phyloP scores from a whole-genome alignment of 305 asterid species.

The Fraxinus albicans region DNA sequence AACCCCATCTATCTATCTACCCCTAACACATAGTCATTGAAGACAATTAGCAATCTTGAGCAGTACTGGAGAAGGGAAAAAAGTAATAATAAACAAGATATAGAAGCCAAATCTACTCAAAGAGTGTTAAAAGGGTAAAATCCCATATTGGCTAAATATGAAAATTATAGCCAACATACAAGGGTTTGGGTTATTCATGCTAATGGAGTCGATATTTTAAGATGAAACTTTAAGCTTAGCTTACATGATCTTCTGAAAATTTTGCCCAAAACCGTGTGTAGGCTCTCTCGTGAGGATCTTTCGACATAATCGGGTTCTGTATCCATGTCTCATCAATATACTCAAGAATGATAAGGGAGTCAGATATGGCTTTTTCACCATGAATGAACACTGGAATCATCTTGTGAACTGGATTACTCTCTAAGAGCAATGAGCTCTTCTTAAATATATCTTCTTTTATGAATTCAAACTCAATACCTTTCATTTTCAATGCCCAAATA shows the following conservation, averaged over 20 bases:
- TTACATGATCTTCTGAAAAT: slow-evolving; percentile 25
- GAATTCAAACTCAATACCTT: slow-evolving; percentile 10
- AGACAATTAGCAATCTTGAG: not conserved
- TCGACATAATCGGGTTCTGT: slow-evolving; percentile 19
- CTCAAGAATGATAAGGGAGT: slow-evolving; percentile 30
- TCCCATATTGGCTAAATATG: not conserved
- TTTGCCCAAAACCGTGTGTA: slow-evolving; percentile 26
- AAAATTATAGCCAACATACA: not conserved
- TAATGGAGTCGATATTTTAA: not conserved
- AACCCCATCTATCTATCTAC: not conserved
- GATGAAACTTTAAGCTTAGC: not conserved
- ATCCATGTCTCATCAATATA: slow-evolving; percentile 31
- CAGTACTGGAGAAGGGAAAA: not conserved
- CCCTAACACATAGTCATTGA: not conserved
- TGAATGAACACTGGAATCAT: slow-evolving; percentile 27
- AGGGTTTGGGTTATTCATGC: not conserved
- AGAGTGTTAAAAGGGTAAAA: not conserved
- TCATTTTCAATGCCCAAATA: slow-evolving; percentile 17
- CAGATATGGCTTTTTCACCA: slow-evolving; percentile 14
- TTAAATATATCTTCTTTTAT: slow-evolving; percentile 7
- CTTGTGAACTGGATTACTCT: slow-evolving; percentile 26
- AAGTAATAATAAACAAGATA: not conserved
- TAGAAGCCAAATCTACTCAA: not conserved
- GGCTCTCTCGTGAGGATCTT: slow-evolving; percentile 25
- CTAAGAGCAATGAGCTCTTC: slow-evolving; percentile 16